These are phyloP conservation scores for Rosa hybrid DNA, from an alignment of 331 rosid species.

Conservation along the genomic window DNA sequence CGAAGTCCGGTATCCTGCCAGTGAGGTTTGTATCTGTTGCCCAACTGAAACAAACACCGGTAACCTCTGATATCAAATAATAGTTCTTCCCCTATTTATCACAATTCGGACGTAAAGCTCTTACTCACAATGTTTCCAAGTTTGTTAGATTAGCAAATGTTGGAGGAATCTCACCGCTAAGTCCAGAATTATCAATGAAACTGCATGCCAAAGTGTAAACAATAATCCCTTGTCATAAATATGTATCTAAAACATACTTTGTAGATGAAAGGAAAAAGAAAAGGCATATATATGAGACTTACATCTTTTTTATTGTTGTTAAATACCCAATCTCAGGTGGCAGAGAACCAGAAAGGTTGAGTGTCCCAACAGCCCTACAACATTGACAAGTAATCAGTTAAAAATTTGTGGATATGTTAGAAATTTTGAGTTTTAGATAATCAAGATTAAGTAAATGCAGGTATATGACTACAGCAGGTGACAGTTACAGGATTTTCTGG, in stretches of 20 bases:
- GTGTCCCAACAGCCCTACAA: conserved; percentile 32
- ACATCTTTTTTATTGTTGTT: conserved; percentile 25
- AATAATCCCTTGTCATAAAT: background rate
- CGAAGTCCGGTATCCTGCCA: conserved; percentile 69
- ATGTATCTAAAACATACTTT: background rate
- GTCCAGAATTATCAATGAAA: conserved; percentile 71
- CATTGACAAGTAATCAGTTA: conserved; percentile 3
- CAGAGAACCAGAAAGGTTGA: conserved; percentile 31
- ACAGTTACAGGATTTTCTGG: background rate
- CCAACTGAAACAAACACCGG: conserved; percentile 42
- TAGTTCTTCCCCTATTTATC: background rate
- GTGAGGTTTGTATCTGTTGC: conserved; percentile 60
- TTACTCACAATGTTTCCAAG: conserved; percentile 47
- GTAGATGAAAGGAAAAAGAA: background rate
- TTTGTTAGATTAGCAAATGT: conserved; percentile 56
- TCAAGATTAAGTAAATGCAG: background rate
- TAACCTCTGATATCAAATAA: background rate
- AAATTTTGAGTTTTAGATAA: background rate
- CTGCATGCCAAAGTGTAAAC: conserved; percentile 47
- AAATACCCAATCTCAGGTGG: conserved; percentile 37
- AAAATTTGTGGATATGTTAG: background rate
- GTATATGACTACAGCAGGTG: background rate
- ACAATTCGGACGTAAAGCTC: background rate
- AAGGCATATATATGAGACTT: conserved; percentile 8
- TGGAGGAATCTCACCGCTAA: conserved; percentile 74